Base-by-base conservation (phyloP, 805 yeast genomes). In the Suhomyces sp. region DNA sequence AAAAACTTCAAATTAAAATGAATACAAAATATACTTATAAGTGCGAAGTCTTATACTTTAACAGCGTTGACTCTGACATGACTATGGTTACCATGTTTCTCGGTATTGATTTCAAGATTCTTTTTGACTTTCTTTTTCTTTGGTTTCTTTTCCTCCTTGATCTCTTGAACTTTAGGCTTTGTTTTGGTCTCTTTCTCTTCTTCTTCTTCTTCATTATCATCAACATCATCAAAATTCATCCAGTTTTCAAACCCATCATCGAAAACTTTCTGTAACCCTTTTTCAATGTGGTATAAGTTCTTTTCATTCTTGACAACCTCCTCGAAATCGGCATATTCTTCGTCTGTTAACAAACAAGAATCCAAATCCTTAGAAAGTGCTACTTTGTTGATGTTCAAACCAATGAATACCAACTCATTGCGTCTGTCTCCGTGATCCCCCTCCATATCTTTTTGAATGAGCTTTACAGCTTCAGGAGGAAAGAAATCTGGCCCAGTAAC, bases 321-420 rank as follows among this genome's bases (percentile, higher is more conserved):
- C 29, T 55, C 54, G 28, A 51, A 66, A 6, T 42, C 35, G 3
- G 36, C 46, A 38, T 42, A 59, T 39, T 71, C 76, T 13, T 55
- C 53, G 35, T 70, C 72, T 5, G 53, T 63, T 24, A 71, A 41
- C 33, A 71, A 52, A 43, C 75, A 70, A 6, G 45, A 33, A 38
- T 71, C 68, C 28, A 71, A 42, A 2, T 40, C 58, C 23, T 53
- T 42, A 6, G 56, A 45, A 6, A 70, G 40, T 9, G 44, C 48
- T 4, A 33, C 38, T 29, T 53, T 51, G 33, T 68, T 51, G 4
- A 70, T 44, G 9, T 54, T 48, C 13, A 66, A 48, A 2, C 75
- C 76, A 40, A 71, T 70, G 37, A 70, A 63, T 1, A 71, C 76
- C 16, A 71, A 39, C 42, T 71, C 75, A 39, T 71, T 68, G 28